These are phyloP conservation scores for Saturnispora quitensis DNA, from an alignment of 805 yeast genomes.

Conservation along the genomic window DNA sequence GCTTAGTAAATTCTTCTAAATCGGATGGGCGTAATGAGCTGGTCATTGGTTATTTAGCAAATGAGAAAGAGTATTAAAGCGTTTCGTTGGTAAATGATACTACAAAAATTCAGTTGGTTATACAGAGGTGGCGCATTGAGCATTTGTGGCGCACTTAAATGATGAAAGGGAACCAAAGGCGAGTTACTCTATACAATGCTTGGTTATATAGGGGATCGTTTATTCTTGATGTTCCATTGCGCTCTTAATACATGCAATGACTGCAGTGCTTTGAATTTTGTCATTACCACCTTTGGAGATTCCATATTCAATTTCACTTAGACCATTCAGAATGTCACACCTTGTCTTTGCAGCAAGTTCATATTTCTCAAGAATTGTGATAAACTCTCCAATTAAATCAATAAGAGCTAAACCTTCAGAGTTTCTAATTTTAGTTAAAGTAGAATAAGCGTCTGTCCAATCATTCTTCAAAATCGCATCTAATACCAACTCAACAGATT, in stretches of 20 bases:
- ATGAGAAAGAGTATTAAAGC: neutral
- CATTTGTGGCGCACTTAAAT: neutral
- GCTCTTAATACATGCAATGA: constrained; percentile 73
- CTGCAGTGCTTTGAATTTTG: constrained; percentile 80
- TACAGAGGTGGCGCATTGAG: neutral
- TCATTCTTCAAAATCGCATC: constrained; percentile 77
- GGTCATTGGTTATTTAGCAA: neutral
- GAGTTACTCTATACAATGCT: neutral
- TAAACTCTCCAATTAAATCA: constrained; percentile 72
- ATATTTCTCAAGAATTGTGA: constrained; percentile 58
- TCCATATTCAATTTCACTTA: constrained; percentile 86
- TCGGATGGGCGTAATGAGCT: constrained; percentile 7
- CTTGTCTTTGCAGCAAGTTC: constrained; percentile 58
- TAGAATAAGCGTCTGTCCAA: constrained; percentile 69
- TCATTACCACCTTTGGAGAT: constrained; percentile 90
- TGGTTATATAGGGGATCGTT: neutral
- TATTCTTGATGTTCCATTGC: constrained; percentile 43
- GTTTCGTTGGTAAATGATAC: neutral
- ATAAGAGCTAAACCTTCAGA: constrained; percentile 82
- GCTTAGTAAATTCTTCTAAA: constrained; percentile 19
- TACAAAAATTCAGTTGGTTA: neutral
- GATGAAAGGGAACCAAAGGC: neutral
- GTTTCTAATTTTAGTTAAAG: constrained; percentile 56
- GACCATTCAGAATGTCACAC: constrained; percentile 53
- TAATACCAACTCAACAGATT: constrained; percentile 65